Base-by-base conservation (phyloP, 768 basidiomycete genomes). In the Lactarius evosmus region DNA sequence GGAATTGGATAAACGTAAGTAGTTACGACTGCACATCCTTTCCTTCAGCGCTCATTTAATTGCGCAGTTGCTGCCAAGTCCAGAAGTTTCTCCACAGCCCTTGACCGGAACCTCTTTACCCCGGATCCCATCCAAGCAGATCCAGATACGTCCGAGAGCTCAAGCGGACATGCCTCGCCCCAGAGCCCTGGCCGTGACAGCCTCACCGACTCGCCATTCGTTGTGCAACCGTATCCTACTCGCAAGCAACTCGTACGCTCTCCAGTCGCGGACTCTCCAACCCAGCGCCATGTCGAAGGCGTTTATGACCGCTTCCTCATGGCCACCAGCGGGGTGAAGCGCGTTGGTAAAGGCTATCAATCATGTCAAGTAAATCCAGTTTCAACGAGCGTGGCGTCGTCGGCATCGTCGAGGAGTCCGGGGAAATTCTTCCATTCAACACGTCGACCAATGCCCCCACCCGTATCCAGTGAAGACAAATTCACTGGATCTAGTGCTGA, bases 291-390 rank as follows among this genome's bases (percentile, higher is more conserved):
- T 52, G 70, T 89, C 30, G 90, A 92, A 75, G 83, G 83, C 60
- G 87, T 88, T 19, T 93, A 93, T 65, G 91, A 93, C 68, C 84
- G 87, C 46, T 87, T 92, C 77, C 78, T 93, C 32, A 89, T 91
- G 87, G 86, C 89, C 12, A 89, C 88, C 1, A 83, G 86, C 2
- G 87, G 88, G 30, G 90, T 93, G 44, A 91, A 86, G 70, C 88
- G 90, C 32, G 75, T 88, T 8, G 91, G 91, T 4, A 86, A 84
- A 70, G 91, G 91, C 7, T 92, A 93, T 69, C 88, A 93, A 73
- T 91, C 89, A 2, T 83, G 89, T 58, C 83, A 82, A 66, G 60
- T 75, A 58, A 80, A 77, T 27, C 79, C 83, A 3, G 70, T 80
- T 44, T 73, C 73, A 6, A 78, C 27, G 16, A 55, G 22, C 32